Evolutionary conservation across 108 stramenopile genomes (phyloP), one percentile per base, ranked within the genome.

Genomic region (Skeletonema menzelii): DNA sequence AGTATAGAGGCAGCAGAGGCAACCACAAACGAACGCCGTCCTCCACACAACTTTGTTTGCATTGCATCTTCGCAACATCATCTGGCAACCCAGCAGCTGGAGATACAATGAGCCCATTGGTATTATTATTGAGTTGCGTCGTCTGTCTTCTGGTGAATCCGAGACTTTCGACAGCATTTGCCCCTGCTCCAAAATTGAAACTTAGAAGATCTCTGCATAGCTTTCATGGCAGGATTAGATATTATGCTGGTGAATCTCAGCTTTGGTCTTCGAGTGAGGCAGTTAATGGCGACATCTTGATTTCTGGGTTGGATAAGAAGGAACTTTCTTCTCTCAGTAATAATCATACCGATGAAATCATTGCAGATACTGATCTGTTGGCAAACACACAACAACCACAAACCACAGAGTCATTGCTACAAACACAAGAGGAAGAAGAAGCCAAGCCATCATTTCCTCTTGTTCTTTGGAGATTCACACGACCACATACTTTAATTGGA

Each of bases 401-500:
- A 56, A n/a, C 19, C 5, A 57, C 55, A 53, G 27, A 17, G 47
- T n/a, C 46, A 57, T 8, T 2, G 14, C 55, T 8, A 65, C 55
- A 17, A 65, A 10, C n/a, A 65, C 55, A 22, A 53, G 8, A 8
- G 55, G 53, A 55, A 56, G 19, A 58, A 20, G 27, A 58, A 19
- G 17, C 57, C 4, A 60, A 64, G 28, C 70, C 60, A 20, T 62
- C 88, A 32, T 91, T 87, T 73, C 90, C 89, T 28, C 15, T 83
- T 19, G 85, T 92, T 8, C 74, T 93, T 24, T 98, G 95, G 95
- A 81, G 94, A 37, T 98, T 98, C 82, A 91, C 97, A 24, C 72
- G 98, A 14, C 98, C 98, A 5, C 97, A 98, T 69, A 98, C 98
- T 44, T 70, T 98, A 55, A 95, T 97, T 72, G 98, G 98, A 32